Evolutionary conservation across 2,329 filamentous ascomycete genomes (phyloP).

Genomic region (Penicillium freii): DNA sequence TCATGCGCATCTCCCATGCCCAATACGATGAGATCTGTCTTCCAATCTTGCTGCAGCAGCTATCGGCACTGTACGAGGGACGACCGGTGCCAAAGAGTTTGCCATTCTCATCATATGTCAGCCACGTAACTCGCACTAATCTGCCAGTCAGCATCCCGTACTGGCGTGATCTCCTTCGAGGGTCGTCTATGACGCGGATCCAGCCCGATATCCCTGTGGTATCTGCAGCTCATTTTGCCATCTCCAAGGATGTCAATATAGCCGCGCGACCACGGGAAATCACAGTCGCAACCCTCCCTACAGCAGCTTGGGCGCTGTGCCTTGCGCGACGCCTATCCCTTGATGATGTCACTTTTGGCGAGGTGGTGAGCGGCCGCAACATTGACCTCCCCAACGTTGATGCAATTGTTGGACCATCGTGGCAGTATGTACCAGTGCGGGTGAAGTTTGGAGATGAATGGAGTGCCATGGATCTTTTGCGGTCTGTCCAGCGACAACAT

Average conservation of each 20-base stretch:
- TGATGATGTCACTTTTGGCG: conserved; percentile 58
- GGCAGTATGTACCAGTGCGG: conserved; percentile 6
- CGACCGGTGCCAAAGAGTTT: conserved; percentile 25
- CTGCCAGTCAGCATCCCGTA: conserved; percentile 43
- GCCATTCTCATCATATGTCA: conserved; percentile 41
- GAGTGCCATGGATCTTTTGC: conserved; percentile 49
- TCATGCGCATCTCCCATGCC: conserved; percentile 60
- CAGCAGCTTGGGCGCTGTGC: conserved; percentile 59
- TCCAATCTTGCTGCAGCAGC: conserved; percentile 56
- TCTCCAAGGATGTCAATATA: conserved; percentile 30
- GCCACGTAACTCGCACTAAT: conserved; percentile 24
- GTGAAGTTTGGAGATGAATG: conserved; percentile 44
- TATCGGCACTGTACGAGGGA: conserved; percentile 49
- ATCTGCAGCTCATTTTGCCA: conserved; percentile 6
- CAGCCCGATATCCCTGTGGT: conserved; percentile 6
- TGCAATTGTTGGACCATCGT: conserved; percentile 58
- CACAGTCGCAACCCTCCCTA: conserved; percentile 58
- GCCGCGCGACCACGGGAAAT: conserved; percentile 50
- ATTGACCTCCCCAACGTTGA: conserved; percentile 49
- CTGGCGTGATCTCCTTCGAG: conserved; percentile 53
- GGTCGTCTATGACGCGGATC: conserved; percentile 45
- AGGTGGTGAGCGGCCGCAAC: conserved; percentile 60
- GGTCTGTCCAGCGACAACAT: conserved; percentile 51
- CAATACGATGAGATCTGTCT: conserved; percentile 65
- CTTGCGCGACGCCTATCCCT: conserved; percentile 50